These are phyloP conservation scores for Candida lessepsii DNA, from an alignment of 805 yeast species.

Conservation along the genomic window DNA sequence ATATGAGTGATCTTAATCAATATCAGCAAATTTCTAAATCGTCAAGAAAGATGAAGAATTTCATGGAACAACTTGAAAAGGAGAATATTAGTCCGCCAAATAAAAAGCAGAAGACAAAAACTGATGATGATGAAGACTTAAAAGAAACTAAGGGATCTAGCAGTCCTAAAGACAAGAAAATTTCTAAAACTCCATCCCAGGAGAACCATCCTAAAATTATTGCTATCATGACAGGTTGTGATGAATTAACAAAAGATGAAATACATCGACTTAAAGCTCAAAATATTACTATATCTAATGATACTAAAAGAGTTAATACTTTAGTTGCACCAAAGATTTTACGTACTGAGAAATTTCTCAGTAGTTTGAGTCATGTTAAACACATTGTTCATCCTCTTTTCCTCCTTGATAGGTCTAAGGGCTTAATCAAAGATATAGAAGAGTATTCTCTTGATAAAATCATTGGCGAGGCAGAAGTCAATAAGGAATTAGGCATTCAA, in stretches of 20 bases:
- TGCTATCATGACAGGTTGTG: slow-evolving; percentile 63
- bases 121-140: not conserved
- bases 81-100: slow-evolving; percentile 14
- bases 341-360: slow-evolving; percentile 84
- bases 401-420: slow-evolving; percentile 42
- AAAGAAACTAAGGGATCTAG: not conserved
- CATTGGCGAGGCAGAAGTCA: slow-evolving; percentile 27
- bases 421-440: slow-evolving; percentile 16
- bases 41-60: slow-evolving; percentile 38
- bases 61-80: slow-evolving; percentile 34
- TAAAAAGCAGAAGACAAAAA: slow-evolving; percentile 15
- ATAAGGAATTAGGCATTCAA: slow-evolving; percentile 26
- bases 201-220: slow-evolving; percentile 3
- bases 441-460: slow-evolving; percentile 38
- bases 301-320: slow-evolving; percentile 29
- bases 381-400: slow-evolving; percentile 56
- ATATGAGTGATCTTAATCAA: slow-evolving; percentile 65
- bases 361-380: slow-evolving; percentile 59
- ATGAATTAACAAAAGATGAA: slow-evolving; percentile 39
- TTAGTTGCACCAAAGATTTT: slow-evolving; percentile 78
- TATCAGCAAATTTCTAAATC: slow-evolving; percentile 54
- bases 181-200: too few species aligned
- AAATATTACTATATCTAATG: slow-evolving; percentile 4
- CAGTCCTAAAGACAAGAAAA: too few species aligned
- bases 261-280: slow-evolving; percentile 5